Conservation (phyloP, 805 yeast genomes). For the Kregervanrija fluxuum region DNA sequence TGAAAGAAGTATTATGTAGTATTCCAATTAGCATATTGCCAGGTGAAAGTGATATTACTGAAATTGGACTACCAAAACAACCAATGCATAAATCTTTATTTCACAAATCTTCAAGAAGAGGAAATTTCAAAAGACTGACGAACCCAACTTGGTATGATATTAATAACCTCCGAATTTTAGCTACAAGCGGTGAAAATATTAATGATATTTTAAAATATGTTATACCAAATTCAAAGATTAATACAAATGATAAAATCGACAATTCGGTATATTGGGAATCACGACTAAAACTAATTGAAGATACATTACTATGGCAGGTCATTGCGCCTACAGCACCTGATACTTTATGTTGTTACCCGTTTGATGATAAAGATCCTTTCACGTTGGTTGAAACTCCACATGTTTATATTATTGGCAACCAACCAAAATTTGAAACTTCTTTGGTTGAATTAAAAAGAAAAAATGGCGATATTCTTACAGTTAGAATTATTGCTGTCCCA, state of each 20-base stretch:
- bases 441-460: constrained; percentile 30
- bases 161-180: constrained; percentile 51
- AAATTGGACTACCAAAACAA: constrained; percentile 79
- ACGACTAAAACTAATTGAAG: constrained; percentile 51
- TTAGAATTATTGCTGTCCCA: constrained; percentile 64
- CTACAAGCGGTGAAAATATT: constrained; percentile 80
- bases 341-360: constrained; percentile 87
- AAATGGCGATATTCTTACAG: constrained; percentile 22
- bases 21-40: constrained; percentile 78
- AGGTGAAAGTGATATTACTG: constrained; percentile 82
- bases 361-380: constrained; percentile 70
- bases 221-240: constrained; percentile 31
- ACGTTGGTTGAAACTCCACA: constrained; percentile 75
- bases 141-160: constrained; percentile 73
- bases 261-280: constrained; percentile 24
- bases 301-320: constrained; percentile 76
- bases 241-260: constrained; percentile 17
- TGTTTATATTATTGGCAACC: constrained; percentile 83
- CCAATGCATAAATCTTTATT: constrained; percentile 78
- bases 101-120: constrained; percentile 27
- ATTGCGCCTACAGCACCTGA: constrained; percentile 94
- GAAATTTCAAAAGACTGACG: constrained; percentile 39
- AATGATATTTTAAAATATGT: constrained; percentile 69
- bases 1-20: constrained; percentile 48
- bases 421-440: constrained; percentile 49